Base-by-base conservation (phyloP, 768 basidiomycete genomes). In the Kwoniella heveanensis region DNA sequence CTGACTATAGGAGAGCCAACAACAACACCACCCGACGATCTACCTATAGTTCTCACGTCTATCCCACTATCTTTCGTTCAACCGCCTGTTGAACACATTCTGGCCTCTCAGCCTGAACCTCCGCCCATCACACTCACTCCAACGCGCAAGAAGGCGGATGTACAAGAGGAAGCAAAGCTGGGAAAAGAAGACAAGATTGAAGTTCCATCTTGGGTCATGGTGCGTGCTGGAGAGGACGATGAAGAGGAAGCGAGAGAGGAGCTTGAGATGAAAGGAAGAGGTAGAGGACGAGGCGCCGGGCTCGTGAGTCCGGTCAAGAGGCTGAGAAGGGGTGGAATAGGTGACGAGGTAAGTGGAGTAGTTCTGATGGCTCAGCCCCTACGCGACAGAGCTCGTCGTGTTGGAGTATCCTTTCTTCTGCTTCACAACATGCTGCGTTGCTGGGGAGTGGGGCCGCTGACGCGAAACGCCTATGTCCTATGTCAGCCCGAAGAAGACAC, bases 21-120 rank as follows among this genome's bases (percentile, higher is more conserved):
- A 61, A 86, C 87, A 1, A 82, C 90, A 57, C 86, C 93, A 49
- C 88, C 90, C 29, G 81, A 84, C 9, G 81, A 83, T 47, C 87
- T 89, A 7, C 82, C 79, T 21, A 88, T 95, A 74, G 73, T 90
- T 51, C 81, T 93, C 70, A 90, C 90, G 15, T 92, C 92, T 21
- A 85, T 90, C 76, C 83, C 87, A 30, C 72, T 82, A 26, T 80
- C 85, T 47, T 80, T 85, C 50, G 81, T 83, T 22, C 76, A 62
- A 15, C 71, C 67, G 3, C 60, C 68, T 0, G 15, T 58, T 4
- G 26, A 29, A 17, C 29, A 24, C n/a, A 36, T 17, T 8, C 32
- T 6, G 26, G n/a, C 25, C 44, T 5, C 47, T 8, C 54, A 55
- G 37, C 50, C 54, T 25, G 21, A 25, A 25, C 15, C 26, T 15